These are phyloP conservation scores for Russula sp. DNA, from an alignment of 768 basidiomycete genomes.

Conservation along the genomic window DNA sequence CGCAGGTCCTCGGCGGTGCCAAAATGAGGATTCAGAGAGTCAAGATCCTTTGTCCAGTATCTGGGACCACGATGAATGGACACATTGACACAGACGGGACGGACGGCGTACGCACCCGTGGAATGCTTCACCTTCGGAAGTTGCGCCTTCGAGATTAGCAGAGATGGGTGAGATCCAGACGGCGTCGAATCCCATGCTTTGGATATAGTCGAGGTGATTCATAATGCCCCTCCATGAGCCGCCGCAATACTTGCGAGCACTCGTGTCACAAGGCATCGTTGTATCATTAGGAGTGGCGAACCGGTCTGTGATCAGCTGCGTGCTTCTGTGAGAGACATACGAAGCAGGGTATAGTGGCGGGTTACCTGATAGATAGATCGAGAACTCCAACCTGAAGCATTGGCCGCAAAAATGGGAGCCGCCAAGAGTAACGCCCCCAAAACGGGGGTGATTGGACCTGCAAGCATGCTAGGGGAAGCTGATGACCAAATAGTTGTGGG, in stretches of 20 bases:
- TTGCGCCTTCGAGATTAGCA: constrained; percentile 43
- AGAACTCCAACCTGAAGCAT: constrained; percentile 45
- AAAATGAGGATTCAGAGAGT: constrained; percentile 46
- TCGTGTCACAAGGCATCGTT: constrained; percentile 40
- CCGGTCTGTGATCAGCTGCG: constrained; percentile 50
- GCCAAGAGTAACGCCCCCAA: constrained; percentile 5
- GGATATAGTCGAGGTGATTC: constrained; percentile 56
- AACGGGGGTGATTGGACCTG: background rate
- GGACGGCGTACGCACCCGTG: constrained; percentile 38
- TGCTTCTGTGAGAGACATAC: background rate
- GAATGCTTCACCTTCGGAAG: constrained; percentile 50
- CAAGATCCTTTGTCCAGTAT: constrained; percentile 49
- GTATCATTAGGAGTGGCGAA: constrained; percentile 46
- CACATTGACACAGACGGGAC: background rate
- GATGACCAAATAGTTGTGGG: background rate
- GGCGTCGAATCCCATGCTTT: constrained; percentile 56
- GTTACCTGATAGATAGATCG: constrained; percentile 51
- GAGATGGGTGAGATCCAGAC: constrained; percentile 55
- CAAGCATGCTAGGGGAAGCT: background rate
- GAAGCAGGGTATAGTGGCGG: background rate
- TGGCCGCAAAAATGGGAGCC: constrained; percentile 32
- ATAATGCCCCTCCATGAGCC: constrained; percentile 50
- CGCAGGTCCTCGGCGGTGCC: constrained; percentile 48
- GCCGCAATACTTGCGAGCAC: constrained; percentile 47
- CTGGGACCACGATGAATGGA: constrained; percentile 20